phyloP scores from a whole-genome alignment of 768 basidiomycete genomes.

The Russula emetica region DNA sequence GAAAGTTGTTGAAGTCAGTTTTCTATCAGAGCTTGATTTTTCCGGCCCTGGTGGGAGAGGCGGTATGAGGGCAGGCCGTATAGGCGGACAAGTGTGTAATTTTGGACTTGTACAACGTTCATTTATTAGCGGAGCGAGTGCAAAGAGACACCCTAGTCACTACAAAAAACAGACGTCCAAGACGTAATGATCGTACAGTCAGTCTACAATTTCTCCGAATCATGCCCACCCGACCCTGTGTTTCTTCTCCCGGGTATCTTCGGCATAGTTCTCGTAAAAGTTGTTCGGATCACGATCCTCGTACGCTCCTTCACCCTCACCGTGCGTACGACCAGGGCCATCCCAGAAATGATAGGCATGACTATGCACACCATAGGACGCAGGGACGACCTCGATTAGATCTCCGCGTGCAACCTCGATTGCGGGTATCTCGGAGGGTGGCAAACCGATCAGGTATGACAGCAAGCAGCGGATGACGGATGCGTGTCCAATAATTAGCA shows the following conservation, averaged over 20 bases:
- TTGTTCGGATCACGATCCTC: conserved; percentile 57
- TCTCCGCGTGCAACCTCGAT: conserved; percentile 97
- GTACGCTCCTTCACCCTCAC: conserved; percentile 34
- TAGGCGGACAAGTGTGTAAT: background rate
- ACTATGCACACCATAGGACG: conserved; percentile 85
- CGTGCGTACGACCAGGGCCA: conserved; percentile 63
- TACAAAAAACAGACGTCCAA: background rate
- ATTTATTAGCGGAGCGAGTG: background rate
- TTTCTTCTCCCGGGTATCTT: conserved; percentile 39
- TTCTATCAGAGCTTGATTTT: no score
- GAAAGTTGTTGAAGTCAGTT: background rate
- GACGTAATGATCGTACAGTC: background rate
- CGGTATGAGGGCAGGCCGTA: background rate
- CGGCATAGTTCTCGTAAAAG: conserved; percentile 86
- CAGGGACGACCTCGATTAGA: conserved; percentile 87
- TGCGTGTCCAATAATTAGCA: conserved; percentile 94
- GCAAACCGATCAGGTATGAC: conserved; percentile 88
- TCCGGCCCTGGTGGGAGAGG: no score
- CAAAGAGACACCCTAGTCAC: background rate
- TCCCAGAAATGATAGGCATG: conserved; percentile 93
- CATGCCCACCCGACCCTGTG: conserved; percentile 11
- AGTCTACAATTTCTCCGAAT: background rate
- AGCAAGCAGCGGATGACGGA: conserved; percentile 96
- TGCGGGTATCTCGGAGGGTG: conserved; percentile 93
- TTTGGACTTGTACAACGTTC: background rate